Evolutionary conservation across 2,329 filamentous ascomycete species (phyloP).

Genomic region (Paecilomyces variotii): DNA sequence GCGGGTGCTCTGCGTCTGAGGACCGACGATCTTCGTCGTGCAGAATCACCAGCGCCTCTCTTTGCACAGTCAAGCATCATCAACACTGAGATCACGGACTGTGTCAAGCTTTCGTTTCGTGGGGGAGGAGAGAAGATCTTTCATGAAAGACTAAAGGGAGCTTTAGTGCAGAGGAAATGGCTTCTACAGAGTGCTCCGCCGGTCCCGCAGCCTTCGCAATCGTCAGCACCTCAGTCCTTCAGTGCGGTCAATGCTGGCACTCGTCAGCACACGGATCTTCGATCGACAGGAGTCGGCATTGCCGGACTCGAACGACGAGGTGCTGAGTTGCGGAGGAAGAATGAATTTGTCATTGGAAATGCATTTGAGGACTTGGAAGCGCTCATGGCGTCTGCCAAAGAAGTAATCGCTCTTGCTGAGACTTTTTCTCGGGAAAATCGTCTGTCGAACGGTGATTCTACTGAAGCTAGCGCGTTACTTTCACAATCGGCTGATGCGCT

Average conservation of each 20-base stretch:
- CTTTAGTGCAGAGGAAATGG: constrained; percentile 92
- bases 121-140: constrained; percentile 84
- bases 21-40: constrained; percentile 33
- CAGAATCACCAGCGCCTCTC: constrained; percentile 71
- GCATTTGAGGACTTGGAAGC: constrained; percentile 96
- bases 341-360: constrained; percentile 82
- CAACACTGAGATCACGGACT: constrained; percentile 58
- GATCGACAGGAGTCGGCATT: constrained; percentile 68
- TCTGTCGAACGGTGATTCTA: constrained; percentile 49
- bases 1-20: constrained; percentile 36
- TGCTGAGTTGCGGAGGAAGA: constrained; percentile 79
- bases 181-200: constrained; percentile 83
- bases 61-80: constrained; percentile 41
- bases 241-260: constrained; percentile 14
- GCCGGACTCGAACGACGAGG: constrained; percentile 84
- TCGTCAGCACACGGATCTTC: constrained; percentile 16
- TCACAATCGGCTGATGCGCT: constrained; percentile 77
- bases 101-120: constrained; percentile 86
- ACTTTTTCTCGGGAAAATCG: constrained; percentile 65
- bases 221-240: constrained; percentile 22
- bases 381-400: constrained; percentile 93
- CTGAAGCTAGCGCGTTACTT: constrained; percentile 66
- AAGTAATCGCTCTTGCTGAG: constrained; percentile 89
- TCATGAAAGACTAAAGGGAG: constrained; percentile 76
- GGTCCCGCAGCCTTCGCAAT: constrained; percentile 56